These are phyloP conservation scores for Eruca vesicaria DNA, from an alignment of 441 rosid species.

Conservation along the genomic window DNA sequence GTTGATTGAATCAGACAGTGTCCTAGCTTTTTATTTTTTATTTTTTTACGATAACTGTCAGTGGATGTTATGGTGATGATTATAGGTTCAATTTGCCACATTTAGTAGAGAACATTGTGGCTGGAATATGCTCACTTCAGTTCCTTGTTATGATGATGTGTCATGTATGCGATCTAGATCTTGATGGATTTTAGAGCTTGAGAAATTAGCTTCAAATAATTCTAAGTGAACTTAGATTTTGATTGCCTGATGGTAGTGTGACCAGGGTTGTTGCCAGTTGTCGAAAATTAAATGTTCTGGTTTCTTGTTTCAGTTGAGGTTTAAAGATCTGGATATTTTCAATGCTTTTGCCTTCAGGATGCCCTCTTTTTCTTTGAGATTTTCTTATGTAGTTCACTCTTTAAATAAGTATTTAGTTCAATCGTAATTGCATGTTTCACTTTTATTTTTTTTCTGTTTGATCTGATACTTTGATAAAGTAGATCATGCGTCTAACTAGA, in stretches of 20 bases:
- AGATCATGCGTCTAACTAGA: neutral
- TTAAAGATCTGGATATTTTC: neutral
- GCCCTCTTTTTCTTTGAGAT: too few relatives aligned
- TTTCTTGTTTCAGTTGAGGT: neutral
- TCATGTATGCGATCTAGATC: neutral
- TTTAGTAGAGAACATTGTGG: neutral
- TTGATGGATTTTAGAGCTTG: neutral
- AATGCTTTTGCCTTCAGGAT: neutral
- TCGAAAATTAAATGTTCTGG: neutral
- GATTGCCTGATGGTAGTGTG: neutral
- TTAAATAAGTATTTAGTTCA: neutral
- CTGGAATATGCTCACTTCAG: neutral
- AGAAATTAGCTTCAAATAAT: neutral
- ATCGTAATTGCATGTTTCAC: neutral
- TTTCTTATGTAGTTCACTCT: neutral
- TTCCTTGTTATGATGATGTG: neutral
- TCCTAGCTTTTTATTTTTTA: slow-evolving; percentile 2
- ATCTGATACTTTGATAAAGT: neutral
- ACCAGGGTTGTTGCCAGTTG: neutral
- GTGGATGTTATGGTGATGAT: slow-evolving; percentile 3
- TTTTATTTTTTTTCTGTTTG: slow-evolving; percentile 1
- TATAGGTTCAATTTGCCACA: neutral
- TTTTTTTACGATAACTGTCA: neutral
- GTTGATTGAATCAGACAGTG: slow-evolving; percentile 2
- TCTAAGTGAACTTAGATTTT: neutral